These are phyloP conservation scores for Paraglomus brasilianum DNA, from an alignment of 192 early-diverging fungal genomes.

Conservation along the genomic window DNA sequence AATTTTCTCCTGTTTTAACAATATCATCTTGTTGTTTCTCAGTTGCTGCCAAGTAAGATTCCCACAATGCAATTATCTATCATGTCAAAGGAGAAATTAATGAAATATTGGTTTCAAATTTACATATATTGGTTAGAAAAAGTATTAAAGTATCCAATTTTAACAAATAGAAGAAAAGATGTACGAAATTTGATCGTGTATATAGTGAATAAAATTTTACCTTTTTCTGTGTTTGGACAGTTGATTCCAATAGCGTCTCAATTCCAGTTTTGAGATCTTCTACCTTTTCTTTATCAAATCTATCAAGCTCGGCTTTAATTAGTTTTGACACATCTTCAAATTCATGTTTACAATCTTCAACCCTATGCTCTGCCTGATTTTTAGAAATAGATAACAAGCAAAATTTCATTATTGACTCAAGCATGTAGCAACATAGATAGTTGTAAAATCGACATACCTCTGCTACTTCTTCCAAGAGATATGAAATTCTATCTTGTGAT, in stretches of 20 bases:
- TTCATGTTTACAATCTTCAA: conserved; percentile 55
- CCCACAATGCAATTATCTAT: conserved; percentile 29
- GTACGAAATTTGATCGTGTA: not conserved
- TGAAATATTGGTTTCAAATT: too few relatives aligned
- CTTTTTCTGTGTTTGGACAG: conserved; percentile 81
- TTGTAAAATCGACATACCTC: conserved; percentile 44
- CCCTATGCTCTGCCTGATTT: conserved; percentile 44
- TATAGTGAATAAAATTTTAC: conserved; percentile 1
- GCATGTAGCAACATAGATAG: conserved; percentile 23
- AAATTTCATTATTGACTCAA: conserved; percentile 28
- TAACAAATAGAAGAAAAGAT: not conserved
- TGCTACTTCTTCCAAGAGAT: conserved; percentile 44
- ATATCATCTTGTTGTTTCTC: too few relatives aligned
- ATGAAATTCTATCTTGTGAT: conserved; percentile 52
- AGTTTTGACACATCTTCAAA: conserved; percentile 75
- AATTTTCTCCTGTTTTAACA: too few relatives aligned
- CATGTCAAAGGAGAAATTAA: not conserved
- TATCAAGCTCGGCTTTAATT: conserved; percentile 70
- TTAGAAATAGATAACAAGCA: conserved; percentile 32
- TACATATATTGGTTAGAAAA: too few relatives aligned
- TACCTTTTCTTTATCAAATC: conserved; percentile 78
- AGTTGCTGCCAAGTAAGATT: conserved; percentile 13
- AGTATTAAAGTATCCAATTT: too few relatives aligned
- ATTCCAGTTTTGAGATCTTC: conserved; percentile 76
- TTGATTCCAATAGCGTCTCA: conserved; percentile 68